phyloP scores from a whole-genome alignment of 768 basidiomycete genomes.

The Leccinum subgranulosum region DNA sequence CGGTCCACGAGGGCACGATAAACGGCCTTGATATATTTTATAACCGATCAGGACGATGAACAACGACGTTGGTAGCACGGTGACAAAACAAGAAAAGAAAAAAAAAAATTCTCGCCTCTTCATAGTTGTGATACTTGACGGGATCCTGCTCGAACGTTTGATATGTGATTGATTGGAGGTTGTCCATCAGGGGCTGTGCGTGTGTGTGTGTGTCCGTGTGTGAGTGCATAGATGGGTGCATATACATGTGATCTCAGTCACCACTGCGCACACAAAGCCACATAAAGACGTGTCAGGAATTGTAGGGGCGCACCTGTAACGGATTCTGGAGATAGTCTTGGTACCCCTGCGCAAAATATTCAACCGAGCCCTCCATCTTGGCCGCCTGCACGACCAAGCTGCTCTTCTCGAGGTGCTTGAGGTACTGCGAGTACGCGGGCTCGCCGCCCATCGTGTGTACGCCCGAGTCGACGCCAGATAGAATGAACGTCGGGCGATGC shows the following conservation, averaged over 20 bases:
- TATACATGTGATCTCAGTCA: neutral
- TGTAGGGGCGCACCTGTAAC: constrained; percentile 58
- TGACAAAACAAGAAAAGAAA: neutral
- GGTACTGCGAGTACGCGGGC: constrained; percentile 85
- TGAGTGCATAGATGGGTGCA: neutral
- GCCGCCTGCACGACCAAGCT: constrained; percentile 65
- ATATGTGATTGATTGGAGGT: constrained; percentile 92
- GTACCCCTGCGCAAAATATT: constrained; percentile 89
- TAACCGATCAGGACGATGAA: neutral
- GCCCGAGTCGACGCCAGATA: constrained; percentile 62
- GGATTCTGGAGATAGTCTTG: constrained; percentile 96
- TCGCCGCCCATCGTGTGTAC: constrained; percentile 82
- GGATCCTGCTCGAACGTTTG: constrained; percentile 98
- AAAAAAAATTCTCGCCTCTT: constrained; percentile 56
- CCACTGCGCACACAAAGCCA: neutral
- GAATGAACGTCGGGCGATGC: constrained; percentile 83
- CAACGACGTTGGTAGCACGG: constrained; percentile 6
- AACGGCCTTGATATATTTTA: constrained; percentile 56
- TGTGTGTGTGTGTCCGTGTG: constrained; percentile 26
- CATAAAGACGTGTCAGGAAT: neutral
- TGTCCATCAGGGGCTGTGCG: constrained; percentile 90
- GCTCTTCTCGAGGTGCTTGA: constrained; percentile 78
- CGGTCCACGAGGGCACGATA: constrained; percentile 76
- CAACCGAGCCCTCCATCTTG: constrained; percentile 69
- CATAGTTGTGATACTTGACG: constrained; percentile 93